Evolutionary conservation across 2,329 filamentous ascomycete genomes (phyloP), one percentile per base, ranked within the genome.

Genomic region (Alternaria solani): DNA sequence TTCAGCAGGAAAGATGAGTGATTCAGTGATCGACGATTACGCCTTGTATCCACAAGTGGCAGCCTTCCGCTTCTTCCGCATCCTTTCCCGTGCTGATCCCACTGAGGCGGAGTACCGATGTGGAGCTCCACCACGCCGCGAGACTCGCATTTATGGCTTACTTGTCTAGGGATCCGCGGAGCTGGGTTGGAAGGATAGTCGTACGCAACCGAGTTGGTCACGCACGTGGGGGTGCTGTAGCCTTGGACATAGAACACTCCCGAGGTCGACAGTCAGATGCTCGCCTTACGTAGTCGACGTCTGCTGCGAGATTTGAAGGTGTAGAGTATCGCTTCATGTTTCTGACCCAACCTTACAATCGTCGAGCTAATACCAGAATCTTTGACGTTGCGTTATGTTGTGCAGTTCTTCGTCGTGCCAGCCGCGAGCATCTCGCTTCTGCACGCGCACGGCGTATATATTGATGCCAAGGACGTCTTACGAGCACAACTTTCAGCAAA

Each of bases 61-160:
- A 57, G 36, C 43, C 34, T 58, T 64, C 62, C 67, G 67, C 57
- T 42, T 68, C 62, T 57, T 64, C 62, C 67, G 67, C 57, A 34
- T 67, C 64, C 64, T 65, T 65, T 61, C 67, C 39, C 20, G 39
- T 25, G 12, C 20, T 20, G 20, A 42, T 25, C 11, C 23, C 52
- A 58, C 26, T 8, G 55, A 25, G 36, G 26, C 18, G 26, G 23
- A 52, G 46, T 18, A 58, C 60, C 52, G 48, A 53, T 52, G 56
- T 51, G 43, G 18, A 36, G 20, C 16, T 36, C 41, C 48, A n/a
- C 51, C 30, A 11, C 5, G 18, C 39, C 39, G 23, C 18, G 9
- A 23, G 20, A 18, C 14, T 5, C 39, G 18, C 18, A 9, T 6
- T 23, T 5, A 7, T 23, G 11, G 39, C 39, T 41, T 23, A 41